Conservation (phyloP, 2,329 filamentous ascomycete species). For the Fusarium incarnatum region DNA sequence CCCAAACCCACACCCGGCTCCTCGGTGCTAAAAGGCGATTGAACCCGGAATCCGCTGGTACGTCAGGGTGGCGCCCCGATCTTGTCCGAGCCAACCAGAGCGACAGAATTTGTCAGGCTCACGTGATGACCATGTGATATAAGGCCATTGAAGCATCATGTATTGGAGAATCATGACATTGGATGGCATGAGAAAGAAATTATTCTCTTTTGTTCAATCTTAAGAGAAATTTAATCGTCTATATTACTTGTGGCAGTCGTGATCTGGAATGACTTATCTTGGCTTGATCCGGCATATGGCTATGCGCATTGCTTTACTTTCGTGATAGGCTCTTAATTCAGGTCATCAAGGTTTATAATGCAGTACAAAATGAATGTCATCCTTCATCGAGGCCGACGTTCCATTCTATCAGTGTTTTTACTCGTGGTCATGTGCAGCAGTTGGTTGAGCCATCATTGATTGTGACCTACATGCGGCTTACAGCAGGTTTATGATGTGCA, state of each 20-base stretch:
- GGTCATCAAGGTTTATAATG: conserved; percentile 6
- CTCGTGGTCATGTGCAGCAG: background rate
- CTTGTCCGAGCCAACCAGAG: conserved; percentile 54
- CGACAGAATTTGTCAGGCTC: conserved; percentile 49
- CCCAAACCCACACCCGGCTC: conserved; percentile 24
- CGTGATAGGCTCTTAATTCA: background rate
- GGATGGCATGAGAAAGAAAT: background rate
- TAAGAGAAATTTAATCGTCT: background rate
- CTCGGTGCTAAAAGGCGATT: conserved; percentile 49
- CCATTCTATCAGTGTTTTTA: background rate
- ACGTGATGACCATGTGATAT: conserved; percentile 14
- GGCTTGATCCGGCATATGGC: background rate
- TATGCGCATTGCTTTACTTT: background rate
- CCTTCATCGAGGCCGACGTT: background rate
- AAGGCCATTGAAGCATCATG: background rate
- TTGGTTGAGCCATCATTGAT: background rate
- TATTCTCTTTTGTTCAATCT: background rate
- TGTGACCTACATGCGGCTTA: background rate
- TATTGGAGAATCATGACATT: conserved; percentile 3
- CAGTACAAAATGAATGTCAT: background rate
- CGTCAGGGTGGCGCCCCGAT: conserved; percentile 47
- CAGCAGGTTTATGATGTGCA: background rate
- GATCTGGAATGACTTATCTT: background rate
- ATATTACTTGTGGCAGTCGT: background rate
- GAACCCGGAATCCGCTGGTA: conserved; percentile 45